Evolutionary conservation across 768 basidiomycete genomes (phyloP).

Genomic region (Suillus americanus): DNA sequence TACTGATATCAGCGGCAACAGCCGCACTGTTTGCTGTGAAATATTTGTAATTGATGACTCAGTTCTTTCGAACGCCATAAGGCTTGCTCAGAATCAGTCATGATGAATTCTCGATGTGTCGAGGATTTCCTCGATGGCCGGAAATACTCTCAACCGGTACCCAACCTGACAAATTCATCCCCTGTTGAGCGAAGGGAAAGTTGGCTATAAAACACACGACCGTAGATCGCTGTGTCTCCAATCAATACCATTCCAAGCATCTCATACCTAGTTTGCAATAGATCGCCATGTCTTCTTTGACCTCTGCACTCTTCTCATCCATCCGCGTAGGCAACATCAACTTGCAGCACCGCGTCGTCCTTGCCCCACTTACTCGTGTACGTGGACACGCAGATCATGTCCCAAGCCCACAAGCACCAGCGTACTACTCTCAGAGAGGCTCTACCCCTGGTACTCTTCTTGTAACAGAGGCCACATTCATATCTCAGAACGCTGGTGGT

Average conservation of each 20-base stretch:
- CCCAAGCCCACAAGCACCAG: constrained; percentile 35
- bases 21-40: too few relatives aligned
- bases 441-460: constrained; percentile 50
- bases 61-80: too few relatives aligned
- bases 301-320: constrained; percentile 43
- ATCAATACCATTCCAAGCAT: neutral
- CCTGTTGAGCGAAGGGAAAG: neutral
- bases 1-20: too few relatives aligned
- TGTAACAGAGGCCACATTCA: constrained; percentile 57
- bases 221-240: neutral
- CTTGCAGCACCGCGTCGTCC: constrained; percentile 51
- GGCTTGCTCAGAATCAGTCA: too few relatives aligned
- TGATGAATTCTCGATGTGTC: too few relatives aligned
- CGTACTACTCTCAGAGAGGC: constrained; percentile 51
- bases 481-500: constrained; percentile 51
- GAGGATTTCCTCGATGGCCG: too few relatives aligned
- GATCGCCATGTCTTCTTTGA: neutral
- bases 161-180: neutral
- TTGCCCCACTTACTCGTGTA: constrained; percentile 52
- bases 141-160: too few relatives aligned
- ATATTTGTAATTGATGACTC: too few relatives aligned
- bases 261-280: neutral
- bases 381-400: constrained; percentile 38
- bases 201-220: neutral
- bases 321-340: constrained; percentile 41